These are phyloP conservation scores for Suhomyces chickasaworum DNA, from an alignment of 1,139 yeast genomes.

Conservation along the genomic window DNA sequence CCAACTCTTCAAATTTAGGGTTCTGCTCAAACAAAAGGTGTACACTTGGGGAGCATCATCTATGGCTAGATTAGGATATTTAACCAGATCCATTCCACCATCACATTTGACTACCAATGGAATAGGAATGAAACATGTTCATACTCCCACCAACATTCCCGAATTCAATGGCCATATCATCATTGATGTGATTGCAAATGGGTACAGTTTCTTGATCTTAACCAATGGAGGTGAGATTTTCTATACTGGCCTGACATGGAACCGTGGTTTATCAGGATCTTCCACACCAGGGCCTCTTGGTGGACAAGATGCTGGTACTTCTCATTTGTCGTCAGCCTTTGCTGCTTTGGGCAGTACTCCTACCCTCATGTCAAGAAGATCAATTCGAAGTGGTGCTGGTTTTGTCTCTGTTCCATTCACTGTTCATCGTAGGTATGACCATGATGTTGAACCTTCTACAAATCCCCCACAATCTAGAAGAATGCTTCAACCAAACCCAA, in stretches of 20 bases:
- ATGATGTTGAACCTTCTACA: slow-evolving; percentile 11
- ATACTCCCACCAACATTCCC: slow-evolving; percentile 42
- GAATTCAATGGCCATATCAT: slow-evolving; percentile 41
- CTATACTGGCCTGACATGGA: slow-evolving; percentile 56
- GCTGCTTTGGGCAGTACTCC: slow-evolving; percentile 11
- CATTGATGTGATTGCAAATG: slow-evolving; percentile 64
- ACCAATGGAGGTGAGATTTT: slow-evolving; percentile 56
- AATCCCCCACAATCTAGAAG: slow-evolving; percentile 16
- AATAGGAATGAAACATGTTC: slow-evolving; percentile 30
- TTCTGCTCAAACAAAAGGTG: slow-evolving; percentile 41
- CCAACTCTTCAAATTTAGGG: slow-evolving; percentile 47
- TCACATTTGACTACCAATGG: slow-evolving; percentile 25
- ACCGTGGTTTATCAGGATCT: slow-evolving; percentile 25
- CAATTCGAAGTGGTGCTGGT: slow-evolving; percentile 14
- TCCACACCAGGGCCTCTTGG: slow-evolving; percentile 27
- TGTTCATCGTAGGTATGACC: slow-evolving; percentile 10
- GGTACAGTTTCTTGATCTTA: slow-evolving; percentile 65
- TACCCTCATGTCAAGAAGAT: slow-evolving; percentile 18
- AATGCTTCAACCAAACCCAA: slow-evolving; percentile 15
- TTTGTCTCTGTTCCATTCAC: slow-evolving; percentile 12
- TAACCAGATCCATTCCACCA: slow-evolving; percentile 30
- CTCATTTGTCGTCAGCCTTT: slow-evolving; percentile 10
- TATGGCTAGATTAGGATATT: slow-evolving; percentile 61
- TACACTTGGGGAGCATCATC: slow-evolving; percentile 66
- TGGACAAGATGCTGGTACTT: slow-evolving; percentile 20